phyloP scores from a whole-genome alignment of 2,329 filamentous ascomycete genomes.

The Phaeosphaeria sp. region DNA sequence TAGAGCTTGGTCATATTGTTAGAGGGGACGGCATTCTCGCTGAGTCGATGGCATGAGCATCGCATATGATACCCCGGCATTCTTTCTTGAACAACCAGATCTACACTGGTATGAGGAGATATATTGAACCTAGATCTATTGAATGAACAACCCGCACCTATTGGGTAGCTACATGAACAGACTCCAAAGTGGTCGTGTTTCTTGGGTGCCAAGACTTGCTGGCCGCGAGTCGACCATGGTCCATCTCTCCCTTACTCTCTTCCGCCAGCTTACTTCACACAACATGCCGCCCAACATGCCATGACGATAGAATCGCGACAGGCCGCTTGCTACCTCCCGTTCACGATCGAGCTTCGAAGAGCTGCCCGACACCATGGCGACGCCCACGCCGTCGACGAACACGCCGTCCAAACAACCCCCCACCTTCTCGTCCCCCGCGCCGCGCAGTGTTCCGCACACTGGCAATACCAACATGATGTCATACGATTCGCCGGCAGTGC shows the following conservation, averaged over 20 bases:
- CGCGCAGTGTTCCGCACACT: slow-evolving; percentile 51
- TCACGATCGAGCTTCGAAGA: slow-evolving; percentile 3
- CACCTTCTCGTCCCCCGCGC: slow-evolving; percentile 50
- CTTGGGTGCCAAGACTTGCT: slow-evolving; percentile 1
- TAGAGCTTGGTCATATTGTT: not conserved
- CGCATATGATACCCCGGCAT: not conserved
- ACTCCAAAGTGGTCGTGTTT: not conserved
- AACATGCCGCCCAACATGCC: not conserved
- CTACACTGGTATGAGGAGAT: not conserved
- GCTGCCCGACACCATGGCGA: slow-evolving; percentile 34
- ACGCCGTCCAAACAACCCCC: slow-evolving; percentile 47
- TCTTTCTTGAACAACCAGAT: not conserved
- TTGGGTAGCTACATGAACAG: not conserved
- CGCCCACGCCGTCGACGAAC: slow-evolving; percentile 46
- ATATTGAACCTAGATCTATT: no score
- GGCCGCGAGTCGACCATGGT: not conserved
- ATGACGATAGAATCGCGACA: not conserved
- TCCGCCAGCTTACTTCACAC: not conserved
- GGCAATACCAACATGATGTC: slow-evolving; percentile 46
- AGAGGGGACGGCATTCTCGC: not conserved
- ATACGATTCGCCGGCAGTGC: slow-evolving; percentile 52
- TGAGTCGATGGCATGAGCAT: not conserved
- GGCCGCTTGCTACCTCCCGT: not conserved
- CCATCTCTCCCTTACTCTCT: not conserved
- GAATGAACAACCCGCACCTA: not conserved